Evolutionary conservation across 495 filamentous ascomycete species (phyloP).

Genomic region (Trichocladium uniseriatum): DNA sequence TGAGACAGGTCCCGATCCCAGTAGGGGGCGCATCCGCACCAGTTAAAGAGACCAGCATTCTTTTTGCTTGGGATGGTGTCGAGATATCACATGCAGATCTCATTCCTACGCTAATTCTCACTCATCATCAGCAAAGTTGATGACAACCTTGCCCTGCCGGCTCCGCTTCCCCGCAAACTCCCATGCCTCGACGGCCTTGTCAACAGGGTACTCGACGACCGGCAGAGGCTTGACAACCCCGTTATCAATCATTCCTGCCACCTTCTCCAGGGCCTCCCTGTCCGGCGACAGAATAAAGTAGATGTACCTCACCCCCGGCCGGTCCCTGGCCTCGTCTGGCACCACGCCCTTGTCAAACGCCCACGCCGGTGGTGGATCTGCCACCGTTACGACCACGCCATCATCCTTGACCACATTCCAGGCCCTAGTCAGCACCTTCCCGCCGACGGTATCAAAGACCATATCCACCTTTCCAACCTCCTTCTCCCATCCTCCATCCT

Average conservation of each 20-base stretch:
- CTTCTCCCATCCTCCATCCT: constrained; percentile 16
- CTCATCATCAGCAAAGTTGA: too few relatives aligned
- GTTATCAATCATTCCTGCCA: constrained; percentile 40
- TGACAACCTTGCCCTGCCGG: constrained; percentile 13
- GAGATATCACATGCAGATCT: too few relatives aligned
- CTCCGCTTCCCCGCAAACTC: constrained; percentile 12
- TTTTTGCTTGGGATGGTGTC: too few relatives aligned
- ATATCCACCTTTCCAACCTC: constrained; percentile 40
- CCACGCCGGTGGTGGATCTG: constrained; percentile 33
- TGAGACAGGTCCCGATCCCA: too few relatives aligned
- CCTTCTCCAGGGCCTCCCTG: constrained; percentile 34
- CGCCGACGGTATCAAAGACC: constrained; percentile 44
- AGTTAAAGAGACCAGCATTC: too few relatives aligned
- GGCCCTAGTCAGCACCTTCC: constrained; percentile 34
- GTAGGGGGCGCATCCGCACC: too few relatives aligned
- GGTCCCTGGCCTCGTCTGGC: constrained; percentile 21
- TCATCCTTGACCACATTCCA: constrained; percentile 40
- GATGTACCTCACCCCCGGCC: constrained; percentile 27
- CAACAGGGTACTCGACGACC: constrained; percentile 42
- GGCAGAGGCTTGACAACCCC: constrained; percentile 35
- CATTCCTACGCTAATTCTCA: too few relatives aligned
- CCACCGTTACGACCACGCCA: constrained; percentile 42
- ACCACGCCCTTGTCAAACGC: constrained; percentile 10
- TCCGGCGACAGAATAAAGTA: constrained; percentile 45
- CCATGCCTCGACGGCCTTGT: constrained; percentile 39